Base-by-base conservation (phyloP, 1,284 basidiomycete genomes). In the Pyrrhoderma lamaoense region DNA sequence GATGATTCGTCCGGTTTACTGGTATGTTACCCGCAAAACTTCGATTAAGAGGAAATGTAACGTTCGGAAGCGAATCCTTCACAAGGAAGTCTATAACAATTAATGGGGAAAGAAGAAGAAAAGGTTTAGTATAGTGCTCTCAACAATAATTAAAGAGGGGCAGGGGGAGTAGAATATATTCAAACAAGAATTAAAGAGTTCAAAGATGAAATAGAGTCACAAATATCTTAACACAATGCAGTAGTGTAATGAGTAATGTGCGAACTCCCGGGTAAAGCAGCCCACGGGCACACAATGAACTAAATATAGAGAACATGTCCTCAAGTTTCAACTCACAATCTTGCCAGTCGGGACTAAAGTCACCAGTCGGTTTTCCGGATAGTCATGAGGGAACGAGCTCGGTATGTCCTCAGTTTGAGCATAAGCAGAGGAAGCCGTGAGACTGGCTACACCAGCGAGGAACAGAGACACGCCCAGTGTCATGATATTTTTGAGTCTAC, bases 1-100 rank as follows among this genome's bases (percentile, higher is more conserved):
- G 79, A 61, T 85, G 82, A n/a, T 72, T 74, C n/a, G 69, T 63
- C 31, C 83, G 72, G 55, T 80, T 69, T 2, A 87, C 82, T 3
- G 74, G 73, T 47, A 86, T 71, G 55, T 84, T 88, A 47, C 84
- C 85, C 0, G 85, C 82, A 57, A 71, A 88, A 60, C 70, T 79
- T 7, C 75, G 74, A 13, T 70, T 64, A 8, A 83, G 59, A 19
- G 70, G 60, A 62, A 79, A 83, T 0, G 81, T 80, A 3, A 86
- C 69, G 58, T 85, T 84, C 1, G 84, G 83, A 5, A 88, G 71
- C 22, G 62, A 62, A 8, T 69, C 60, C 0, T 73, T 79, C 23
- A 83, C 80, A 58, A 73, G 66, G 53, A 79, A 83, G 43, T 58
- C 60, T 60, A 25, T 3, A 45, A 16, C 9, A 19, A 34, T 85